Evolutionary conservation across 345 rosid genomes (phyloP).

Genomic region (Excoecaria agallocha): DNA sequence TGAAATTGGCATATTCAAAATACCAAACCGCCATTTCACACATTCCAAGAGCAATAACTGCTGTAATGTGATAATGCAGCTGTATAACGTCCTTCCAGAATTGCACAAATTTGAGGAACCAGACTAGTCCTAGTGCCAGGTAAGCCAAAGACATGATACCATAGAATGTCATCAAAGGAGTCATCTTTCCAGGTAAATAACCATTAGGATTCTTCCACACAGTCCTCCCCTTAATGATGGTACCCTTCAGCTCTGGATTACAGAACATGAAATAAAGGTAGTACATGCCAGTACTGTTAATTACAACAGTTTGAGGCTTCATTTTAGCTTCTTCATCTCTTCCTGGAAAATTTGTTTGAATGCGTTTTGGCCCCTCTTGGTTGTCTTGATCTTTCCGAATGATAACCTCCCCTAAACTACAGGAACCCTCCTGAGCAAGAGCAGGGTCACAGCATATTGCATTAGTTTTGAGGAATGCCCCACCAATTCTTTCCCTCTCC

Average conservation of each 20-base stretch:
- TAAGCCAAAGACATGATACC: constrained; percentile 89
- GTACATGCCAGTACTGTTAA: constrained; percentile 80
- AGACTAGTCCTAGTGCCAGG: constrained; percentile 69
- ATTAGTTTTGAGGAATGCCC: constrained; percentile 46
- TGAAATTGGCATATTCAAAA: constrained; percentile 78
- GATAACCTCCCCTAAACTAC: constrained; percentile 77
- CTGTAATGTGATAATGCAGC: constrained; percentile 85
- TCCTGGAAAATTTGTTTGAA: constrained; percentile 65
- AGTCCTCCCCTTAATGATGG: constrained; percentile 75
- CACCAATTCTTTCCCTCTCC: constrained; percentile 77
- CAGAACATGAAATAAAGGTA: constrained; percentile 88
- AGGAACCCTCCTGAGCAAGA: constrained; percentile 50
- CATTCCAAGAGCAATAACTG: constrained; percentile 96
- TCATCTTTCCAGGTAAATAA: constrained; percentile 89
- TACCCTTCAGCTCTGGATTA: constrained; percentile 63
- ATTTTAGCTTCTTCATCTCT: constrained; percentile 46
- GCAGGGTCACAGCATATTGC: constrained; percentile 57
- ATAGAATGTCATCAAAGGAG: constrained; percentile 73
- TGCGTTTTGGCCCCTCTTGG: constrained; percentile 69
- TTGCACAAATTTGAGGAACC: constrained; percentile 87
- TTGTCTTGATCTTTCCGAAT: constrained; percentile 51
- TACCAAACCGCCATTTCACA: constrained; percentile 90
- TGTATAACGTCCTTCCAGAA: constrained; percentile 82
- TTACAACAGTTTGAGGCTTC: constrained; percentile 48
- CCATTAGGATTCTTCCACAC: constrained; percentile 95